Percentiles rank a stretch among this genome's conserved stretches.
Evolutionary conservation across 2,329 filamentous ascomycete species (phyloP).

Genomic region (Sphaerulina populicola): DNA sequence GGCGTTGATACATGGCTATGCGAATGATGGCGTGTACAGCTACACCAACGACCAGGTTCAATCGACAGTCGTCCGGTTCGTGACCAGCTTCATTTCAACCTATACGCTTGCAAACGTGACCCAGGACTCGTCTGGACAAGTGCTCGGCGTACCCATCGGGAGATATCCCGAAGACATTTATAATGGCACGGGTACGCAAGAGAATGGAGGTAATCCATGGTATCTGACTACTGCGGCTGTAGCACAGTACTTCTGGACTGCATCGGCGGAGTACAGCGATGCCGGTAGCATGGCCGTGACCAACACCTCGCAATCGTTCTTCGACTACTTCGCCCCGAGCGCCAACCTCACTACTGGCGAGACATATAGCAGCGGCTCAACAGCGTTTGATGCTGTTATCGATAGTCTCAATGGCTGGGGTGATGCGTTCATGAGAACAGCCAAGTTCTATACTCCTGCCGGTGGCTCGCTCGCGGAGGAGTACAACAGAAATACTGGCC

Average conservation of each 20-base stretch:
- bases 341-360: constrained; percentile 18
- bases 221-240: constrained; percentile 31
- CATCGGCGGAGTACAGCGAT: constrained; percentile 18
- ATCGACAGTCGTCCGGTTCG: constrained; percentile 26
- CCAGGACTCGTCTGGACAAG: constrained; percentile 21
- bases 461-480: constrained; percentile 28
- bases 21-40: constrained; percentile 28
- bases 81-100: constrained; percentile 27
- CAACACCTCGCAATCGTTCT: constrained; percentile 29
- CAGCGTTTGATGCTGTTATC: constrained; percentile 22
- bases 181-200: constrained; percentile 27
- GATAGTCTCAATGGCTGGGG: constrained; percentile 29
- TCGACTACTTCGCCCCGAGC: constrained; percentile 29
- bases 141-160: constrained; percentile 31
- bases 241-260: constrained; percentile 28
- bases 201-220: constrained; percentile 32
- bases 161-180: constrained; percentile 34
- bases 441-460: constrained; percentile 29
- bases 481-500: constrained; percentile 28
- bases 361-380: constrained; percentile 22
- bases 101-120: constrained; percentile 27
- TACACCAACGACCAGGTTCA: constrained; percentile 31
- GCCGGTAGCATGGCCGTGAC: constrained; percentile 24
- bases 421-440: constrained; percentile 31
- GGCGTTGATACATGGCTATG: constrained; percentile 31